These are phyloP conservation scores for Acanthamoeba lenticulata DNA, from an alignment of 208 protist species.

Conservation along the genomic window DNA sequence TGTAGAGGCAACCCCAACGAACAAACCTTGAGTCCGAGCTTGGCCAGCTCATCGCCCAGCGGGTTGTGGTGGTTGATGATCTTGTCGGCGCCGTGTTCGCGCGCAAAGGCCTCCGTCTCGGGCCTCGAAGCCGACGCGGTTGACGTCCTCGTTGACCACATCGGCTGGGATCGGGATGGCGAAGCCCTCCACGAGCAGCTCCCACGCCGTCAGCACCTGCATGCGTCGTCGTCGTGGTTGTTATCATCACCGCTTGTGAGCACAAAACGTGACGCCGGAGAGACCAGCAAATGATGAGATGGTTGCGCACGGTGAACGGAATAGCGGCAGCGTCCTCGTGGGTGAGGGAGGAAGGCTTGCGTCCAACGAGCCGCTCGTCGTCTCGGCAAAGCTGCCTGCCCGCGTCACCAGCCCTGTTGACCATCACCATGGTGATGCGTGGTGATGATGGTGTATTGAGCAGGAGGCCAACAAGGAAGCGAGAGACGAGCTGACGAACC, in stretches of 20 bases:
- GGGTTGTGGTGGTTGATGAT: constrained; percentile 46
- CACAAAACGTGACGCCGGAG: neutral
- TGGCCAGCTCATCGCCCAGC: neutral
- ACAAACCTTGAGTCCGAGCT: constrained; percentile 28
- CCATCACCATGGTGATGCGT: neutral
- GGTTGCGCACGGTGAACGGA: neutral
- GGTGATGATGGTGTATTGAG: no score
- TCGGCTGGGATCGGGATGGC: neutral
- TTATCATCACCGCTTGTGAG: neutral
- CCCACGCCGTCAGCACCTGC: constrained; percentile 42
- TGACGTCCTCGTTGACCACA: neutral
- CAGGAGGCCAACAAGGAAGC: no score
- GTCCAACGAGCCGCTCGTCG: constrained; percentile 25
- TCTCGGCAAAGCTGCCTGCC: constrained; percentile 1
- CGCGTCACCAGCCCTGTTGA: neutral
- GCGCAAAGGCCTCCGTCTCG: neutral
- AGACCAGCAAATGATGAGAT: neutral
- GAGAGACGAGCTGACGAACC: neutral
- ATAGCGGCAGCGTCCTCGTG: constrained; percentile 20
- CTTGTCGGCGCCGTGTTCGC: neutral
- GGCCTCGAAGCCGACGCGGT: constrained; percentile 12
- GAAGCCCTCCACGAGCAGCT: constrained; percentile 27
- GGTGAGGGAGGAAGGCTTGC: constrained; percentile 23
- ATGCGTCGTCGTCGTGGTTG: neutral
- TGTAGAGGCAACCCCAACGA: no score